Percentiles rank a stretch among this genome's conserved stretches.
phyloP scores from a whole-genome alignment of 2,329 filamentous ascomycete species.

The Aureobasidium vineae region DNA sequence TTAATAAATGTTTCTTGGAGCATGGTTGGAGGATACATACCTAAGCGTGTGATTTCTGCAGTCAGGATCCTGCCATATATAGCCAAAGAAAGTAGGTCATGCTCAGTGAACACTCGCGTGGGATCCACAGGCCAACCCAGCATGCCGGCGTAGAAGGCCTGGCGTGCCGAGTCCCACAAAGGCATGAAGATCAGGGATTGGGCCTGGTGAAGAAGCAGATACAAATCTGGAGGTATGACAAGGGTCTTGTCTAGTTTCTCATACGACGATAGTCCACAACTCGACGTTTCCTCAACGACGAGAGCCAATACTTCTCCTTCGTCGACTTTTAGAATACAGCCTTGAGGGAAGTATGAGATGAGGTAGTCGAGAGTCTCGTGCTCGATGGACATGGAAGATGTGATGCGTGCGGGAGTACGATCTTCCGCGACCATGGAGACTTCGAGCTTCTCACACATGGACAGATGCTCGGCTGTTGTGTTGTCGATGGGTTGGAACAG shows the following conservation, averaged over 20 bases:
- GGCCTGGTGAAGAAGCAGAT: neutral
- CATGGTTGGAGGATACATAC: too few relatives aligned
- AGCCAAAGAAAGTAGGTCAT: constrained; percentile 27
- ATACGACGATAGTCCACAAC: neutral
- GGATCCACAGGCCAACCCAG: constrained; percentile 45
- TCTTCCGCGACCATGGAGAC: neutral
- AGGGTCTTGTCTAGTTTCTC: neutral
- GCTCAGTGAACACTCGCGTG: constrained; percentile 36
- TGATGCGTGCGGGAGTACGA: neutral
- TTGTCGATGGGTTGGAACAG: neutral
- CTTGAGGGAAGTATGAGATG: neutral
- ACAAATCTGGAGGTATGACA: neutral
- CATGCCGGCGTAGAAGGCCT: constrained; percentile 45
- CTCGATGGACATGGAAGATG: neutral
- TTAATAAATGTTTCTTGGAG: too few relatives aligned
- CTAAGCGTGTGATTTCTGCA: constrained; percentile 52
- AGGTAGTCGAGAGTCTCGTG: neutral
- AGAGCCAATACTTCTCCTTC: neutral
- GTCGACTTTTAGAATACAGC: neutral
- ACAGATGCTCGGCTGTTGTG: neutral
- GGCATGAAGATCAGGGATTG: constrained; percentile 50
- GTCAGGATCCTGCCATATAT: constrained; percentile 57
- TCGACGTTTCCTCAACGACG: neutral
- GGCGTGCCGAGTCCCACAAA: constrained; percentile 47
- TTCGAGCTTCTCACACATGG: neutral